Evolutionary conservation across 176 grass and related monocot genomes (phyloP), one percentile per base, ranked within the genome.

Genomic region (Otatea glauca): DNA sequence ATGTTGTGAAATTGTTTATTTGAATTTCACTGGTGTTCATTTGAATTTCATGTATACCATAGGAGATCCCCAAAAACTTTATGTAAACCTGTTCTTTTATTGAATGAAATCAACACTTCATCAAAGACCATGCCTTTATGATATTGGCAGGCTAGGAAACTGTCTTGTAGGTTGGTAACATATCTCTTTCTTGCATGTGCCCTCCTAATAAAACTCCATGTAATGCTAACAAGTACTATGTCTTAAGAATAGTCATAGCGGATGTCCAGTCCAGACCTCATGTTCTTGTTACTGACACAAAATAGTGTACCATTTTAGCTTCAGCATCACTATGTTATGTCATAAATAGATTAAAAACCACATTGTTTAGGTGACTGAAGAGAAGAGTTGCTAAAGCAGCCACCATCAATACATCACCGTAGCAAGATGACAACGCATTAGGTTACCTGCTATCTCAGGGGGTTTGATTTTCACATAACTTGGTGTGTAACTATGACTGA

Each of bases 151-250:
- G 44, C 56, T 37, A 44, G 21, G 44, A 54, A 76, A 59, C 18
- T 16, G 53, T 76, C 74, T 60, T 76, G 2, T 25, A 84, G 47
- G 48, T 84, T 84, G 82, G 72, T 76, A 74, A 84, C 68, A 55
- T 21, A 76, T 84, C 61, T 84, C 61, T 67, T 84, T 76, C 82
- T 84, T 56, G 72, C 72, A 64, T 56, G 61, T 84, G 62, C 61
- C 74, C 45, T 44, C 61, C 23, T 84, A 68, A 53, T 76, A 68
- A 50, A 75, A 84, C 63, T 68, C 9, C 3, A 11, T 76, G 12
- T 60, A 60, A 16, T 84, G 48, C 23, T 58, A 68, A 65, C 37
- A 24, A 39, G 13, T 81, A 38, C 45, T 41, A 65, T 73, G 68
- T 75, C 29, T 81, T 81, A 34, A 69, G 45, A 81, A 71, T 77